Evolutionary conservation across 306 rosid genomes (phyloP).

Genomic region (Luffa aegyptiaca): DNA sequence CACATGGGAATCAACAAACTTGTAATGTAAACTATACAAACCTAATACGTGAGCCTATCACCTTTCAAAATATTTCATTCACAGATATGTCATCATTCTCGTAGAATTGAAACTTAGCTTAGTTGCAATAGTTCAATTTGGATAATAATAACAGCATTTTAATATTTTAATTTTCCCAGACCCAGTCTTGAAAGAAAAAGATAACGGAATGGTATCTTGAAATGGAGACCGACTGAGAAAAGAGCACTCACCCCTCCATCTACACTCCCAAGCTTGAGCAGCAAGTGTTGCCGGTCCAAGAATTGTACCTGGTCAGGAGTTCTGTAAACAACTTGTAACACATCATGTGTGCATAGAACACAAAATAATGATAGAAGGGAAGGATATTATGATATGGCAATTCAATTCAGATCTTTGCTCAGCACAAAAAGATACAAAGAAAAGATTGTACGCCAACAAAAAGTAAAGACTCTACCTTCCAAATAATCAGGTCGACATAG

Average conservation of each 20-base stretch:
- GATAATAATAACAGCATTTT: background rate
- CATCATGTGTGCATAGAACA: constrained; percentile 16
- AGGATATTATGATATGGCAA: constrained; percentile 15
- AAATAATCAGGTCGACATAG: constrained; percentile 76
- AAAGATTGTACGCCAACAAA: background rate
- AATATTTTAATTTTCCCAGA: background rate
- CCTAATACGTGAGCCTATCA: background rate
- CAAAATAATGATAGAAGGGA: background rate
- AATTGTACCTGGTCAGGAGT: constrained; percentile 85
- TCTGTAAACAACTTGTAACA: constrained; percentile 34
- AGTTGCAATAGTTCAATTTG: background rate
- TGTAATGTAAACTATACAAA: background rate
- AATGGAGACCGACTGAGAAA: background rate
- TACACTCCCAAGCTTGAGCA: constrained; percentile 92
- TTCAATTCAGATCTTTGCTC: constrained; percentile 11
- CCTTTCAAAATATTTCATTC: background rate
- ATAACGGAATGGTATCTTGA: background rate
- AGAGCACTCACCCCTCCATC: constrained; percentile 85
- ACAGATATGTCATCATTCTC: background rate
- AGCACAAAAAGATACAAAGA: constrained; percentile 14
- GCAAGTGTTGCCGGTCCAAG: constrained; percentile 92
- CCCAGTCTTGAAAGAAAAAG: background rate
- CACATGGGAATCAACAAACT: background rate
- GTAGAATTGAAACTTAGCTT: background rate
- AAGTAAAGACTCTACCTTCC: constrained; percentile 54